Percentiles rank a stretch among this genome's conserved stretches.
Evolutionary conservation across 768 basidiomycete genomes (phyloP).

Genomic region (Kwoniella dejecticola): DNA sequence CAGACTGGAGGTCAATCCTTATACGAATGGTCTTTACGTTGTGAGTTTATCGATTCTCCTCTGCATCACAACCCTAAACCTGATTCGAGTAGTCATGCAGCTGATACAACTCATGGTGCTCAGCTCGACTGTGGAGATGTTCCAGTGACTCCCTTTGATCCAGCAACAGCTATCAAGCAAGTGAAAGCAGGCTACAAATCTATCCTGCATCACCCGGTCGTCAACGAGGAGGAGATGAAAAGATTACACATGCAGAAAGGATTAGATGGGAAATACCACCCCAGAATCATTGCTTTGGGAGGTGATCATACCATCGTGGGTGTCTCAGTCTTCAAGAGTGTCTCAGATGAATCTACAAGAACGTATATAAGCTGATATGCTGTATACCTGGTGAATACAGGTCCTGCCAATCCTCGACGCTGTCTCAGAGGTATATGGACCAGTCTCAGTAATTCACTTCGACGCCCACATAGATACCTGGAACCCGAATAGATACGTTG

Average conservation of each 20-base stretch:
- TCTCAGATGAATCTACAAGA: too few relatives aligned
- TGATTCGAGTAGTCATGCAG: neutral
- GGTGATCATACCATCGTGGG: constrained; percentile 84
- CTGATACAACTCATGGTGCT: neutral
- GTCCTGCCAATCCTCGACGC: constrained; percentile 81
- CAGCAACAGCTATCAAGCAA: constrained; percentile 78
- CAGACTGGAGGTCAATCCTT: constrained; percentile 47
- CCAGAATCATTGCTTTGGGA: constrained; percentile 77
- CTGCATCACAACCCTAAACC: neutral
- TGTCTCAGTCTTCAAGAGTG: neutral
- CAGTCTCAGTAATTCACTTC: constrained; percentile 68
- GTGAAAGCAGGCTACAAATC: constrained; percentile 83
- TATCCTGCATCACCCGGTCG: constrained; percentile 65
- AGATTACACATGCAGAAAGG: constrained; percentile 35
- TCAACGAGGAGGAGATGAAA: constrained; percentile 27
- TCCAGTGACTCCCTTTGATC: constrained; percentile 78
- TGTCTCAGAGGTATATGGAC: constrained; percentile 75
- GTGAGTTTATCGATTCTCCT: constrained; percentile 20
- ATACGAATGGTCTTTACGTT: constrained; percentile 34
- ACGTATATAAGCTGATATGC: too few relatives aligned
- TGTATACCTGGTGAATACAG: constrained; percentile 47
- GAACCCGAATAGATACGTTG: constrained; percentile 57
- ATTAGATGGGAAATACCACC: constrained; percentile 66
- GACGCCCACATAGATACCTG: constrained; percentile 83
- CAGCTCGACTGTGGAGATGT: constrained; percentile 84